Conservation (phyloP, 1,139 yeast species). For the Taphrina sp. region DNA sequence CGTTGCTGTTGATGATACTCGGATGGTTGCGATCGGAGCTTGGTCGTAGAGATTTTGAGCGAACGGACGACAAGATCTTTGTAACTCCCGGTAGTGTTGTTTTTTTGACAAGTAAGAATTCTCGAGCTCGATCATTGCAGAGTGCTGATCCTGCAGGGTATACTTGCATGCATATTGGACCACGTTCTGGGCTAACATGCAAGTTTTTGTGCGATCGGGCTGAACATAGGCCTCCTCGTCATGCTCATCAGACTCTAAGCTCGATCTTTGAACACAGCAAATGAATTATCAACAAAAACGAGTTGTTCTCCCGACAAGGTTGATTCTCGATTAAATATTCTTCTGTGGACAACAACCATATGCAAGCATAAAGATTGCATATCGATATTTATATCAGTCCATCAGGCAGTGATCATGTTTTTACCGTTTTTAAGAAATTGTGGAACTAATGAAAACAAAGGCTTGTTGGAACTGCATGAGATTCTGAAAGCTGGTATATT, state of each 20-base stretch:
- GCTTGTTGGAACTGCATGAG: no score
- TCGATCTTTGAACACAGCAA: no score
- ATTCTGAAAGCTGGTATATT: no score
- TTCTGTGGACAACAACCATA: no score
- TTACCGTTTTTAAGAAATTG: no score
- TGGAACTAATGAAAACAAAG: no score
- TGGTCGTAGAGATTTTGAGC: slow-evolving; percentile 16
- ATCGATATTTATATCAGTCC: no score
- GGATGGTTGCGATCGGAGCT: slow-evolving; percentile 16
- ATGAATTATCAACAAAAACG: no score
- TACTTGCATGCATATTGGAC: not conserved
- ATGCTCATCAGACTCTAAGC: slow-evolving; percentile 4
- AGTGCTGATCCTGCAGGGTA: slow-evolving; percentile 2
- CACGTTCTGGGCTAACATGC: not conserved
- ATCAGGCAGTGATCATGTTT: no score
- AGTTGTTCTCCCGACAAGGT: no score
- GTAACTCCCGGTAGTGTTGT: slow-evolving; percentile 20
- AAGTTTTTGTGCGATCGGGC: slow-evolving; percentile 2
- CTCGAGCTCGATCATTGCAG: not conserved
- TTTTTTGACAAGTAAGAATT: slow-evolving; percentile 15
- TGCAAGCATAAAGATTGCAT: no score
- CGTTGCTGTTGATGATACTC: slow-evolving; percentile 13
- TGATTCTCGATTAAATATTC: no score
- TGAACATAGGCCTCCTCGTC: not conserved
- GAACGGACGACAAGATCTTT: slow-evolving; percentile 18